phyloP scores from a whole-genome alignment of 371 early-diverging fungal genomes.

The Fennellomyces sp. region DNA sequence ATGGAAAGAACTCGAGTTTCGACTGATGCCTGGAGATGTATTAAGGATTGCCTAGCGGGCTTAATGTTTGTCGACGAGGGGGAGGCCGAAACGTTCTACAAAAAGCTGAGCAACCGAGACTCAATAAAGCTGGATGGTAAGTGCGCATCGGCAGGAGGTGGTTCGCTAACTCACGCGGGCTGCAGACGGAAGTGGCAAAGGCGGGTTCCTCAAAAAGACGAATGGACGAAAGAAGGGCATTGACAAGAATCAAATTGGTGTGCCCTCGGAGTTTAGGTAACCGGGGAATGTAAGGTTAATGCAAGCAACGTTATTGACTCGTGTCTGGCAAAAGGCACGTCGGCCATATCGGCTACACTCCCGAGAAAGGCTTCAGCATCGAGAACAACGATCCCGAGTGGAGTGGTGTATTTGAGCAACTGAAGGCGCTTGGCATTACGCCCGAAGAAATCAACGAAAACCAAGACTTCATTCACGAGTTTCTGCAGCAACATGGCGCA shows the following conservation, averaged over 20 bases:
- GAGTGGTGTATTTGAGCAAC: constrained; percentile 72
- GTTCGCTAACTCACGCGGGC: background rate
- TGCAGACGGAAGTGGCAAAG: constrained; percentile 23
- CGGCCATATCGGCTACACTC: constrained; percentile 79
- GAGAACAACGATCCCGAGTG: constrained; percentile 82
- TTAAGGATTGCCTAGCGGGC: constrained; percentile 73
- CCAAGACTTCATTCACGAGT: constrained; percentile 54
- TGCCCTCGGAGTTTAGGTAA: constrained; percentile 74
- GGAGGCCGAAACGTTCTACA: constrained; percentile 79
- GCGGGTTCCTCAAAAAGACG: constrained; percentile 30
- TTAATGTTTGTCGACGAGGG: constrained; percentile 87
- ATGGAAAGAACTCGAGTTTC: too few species aligned
- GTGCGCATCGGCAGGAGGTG: constrained; percentile 11
- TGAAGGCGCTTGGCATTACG: constrained; percentile 81
- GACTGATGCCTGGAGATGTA: background rate
- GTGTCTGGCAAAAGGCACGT: constrained; percentile 76
- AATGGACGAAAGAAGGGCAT: constrained; percentile 34
- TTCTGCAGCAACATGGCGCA: constrained; percentile 46
- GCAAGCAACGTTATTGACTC: too few species aligned
- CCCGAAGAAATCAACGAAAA: constrained; percentile 66
- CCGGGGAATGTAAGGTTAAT: too few species aligned
- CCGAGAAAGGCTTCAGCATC: constrained; percentile 79
- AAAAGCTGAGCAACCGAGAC: constrained; percentile 65
- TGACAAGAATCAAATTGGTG: constrained; percentile 77
- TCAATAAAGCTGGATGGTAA: constrained; percentile 37